These are phyloP conservation scores for Fraxinus quadrangulata DNA, from an alignment of 257 asterid species.

Conservation along the genomic window DNA sequence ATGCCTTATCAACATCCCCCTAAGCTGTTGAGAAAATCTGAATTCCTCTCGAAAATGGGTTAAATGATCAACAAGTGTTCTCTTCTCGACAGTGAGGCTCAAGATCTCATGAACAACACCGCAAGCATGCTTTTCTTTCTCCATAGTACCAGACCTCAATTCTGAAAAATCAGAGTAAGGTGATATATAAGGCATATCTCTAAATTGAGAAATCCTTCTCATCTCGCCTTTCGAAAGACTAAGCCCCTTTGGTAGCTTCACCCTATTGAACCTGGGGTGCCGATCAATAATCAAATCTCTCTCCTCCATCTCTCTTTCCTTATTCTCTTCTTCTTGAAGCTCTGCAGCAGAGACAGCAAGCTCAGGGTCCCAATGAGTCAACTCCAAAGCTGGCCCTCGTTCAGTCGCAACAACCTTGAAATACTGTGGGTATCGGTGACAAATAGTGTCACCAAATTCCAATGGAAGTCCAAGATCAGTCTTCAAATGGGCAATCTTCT, in stretches of 20 bases:
- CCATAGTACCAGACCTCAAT: slow-evolving; percentile 64
- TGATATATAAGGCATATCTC: slow-evolving; percentile 81
- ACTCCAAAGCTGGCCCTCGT: slow-evolving; percentile 82
- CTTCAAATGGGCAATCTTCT: slow-evolving; percentile 89
- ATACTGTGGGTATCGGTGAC: slow-evolving; percentile 88
- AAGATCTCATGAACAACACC: slow-evolving; percentile 89
- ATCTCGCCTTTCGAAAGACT: slow-evolving; percentile 84
- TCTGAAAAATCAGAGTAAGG: slow-evolving; percentile 86
- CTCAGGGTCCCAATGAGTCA: slow-evolving; percentile 91
- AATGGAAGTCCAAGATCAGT: slow-evolving; percentile 84
- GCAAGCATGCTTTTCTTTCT: slow-evolving; percentile 89
- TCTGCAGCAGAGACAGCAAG: slow-evolving; percentile 95
- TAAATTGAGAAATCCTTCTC: slow-evolving; percentile 75
- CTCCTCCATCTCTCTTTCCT: slow-evolving; percentile 31
- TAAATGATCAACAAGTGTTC: slow-evolving; percentile 89
- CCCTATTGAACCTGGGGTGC: slow-evolving; percentile 66
- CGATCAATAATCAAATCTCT: slow-evolving; percentile 80
- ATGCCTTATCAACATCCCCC: slow-evolving; percentile 98
- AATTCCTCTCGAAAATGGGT: slow-evolving; percentile 96
- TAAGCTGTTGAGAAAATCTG: slow-evolving; percentile 91
- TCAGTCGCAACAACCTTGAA: slow-evolving; percentile 76
- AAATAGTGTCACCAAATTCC: slow-evolving; percentile 82
- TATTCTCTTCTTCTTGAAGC: slow-evolving; percentile 84
- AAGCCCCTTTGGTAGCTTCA: slow-evolving; percentile 86
- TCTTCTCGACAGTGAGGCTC: slow-evolving; percentile 93